phyloP scores from a whole-genome alignment of 441 rosid genomes.

The Gossypium schwendimanii region DNA sequence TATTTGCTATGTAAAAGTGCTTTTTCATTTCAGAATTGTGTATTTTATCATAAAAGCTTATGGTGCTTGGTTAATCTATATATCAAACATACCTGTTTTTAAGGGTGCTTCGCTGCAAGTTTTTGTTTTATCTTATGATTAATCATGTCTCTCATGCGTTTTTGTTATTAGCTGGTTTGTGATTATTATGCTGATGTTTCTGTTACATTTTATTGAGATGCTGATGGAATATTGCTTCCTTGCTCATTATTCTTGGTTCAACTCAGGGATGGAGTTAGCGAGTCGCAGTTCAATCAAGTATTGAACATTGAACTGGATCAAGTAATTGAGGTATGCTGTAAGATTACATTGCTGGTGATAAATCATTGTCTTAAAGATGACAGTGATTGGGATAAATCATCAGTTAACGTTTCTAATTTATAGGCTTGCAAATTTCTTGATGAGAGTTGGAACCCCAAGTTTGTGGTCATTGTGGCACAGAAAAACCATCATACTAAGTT shows the following conservation, averaged over 20 bases:
- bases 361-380: neutral
- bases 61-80: neutral
- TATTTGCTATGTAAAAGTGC: too few relatives aligned
- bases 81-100: neutral
- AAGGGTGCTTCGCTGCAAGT: neutral
- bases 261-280: constrained; percentile 66
- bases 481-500: constrained; percentile 64
- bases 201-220: constrained; percentile 4
- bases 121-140: neutral
- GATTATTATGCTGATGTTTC: neutral
- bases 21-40: too few relatives aligned
- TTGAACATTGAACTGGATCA: constrained; percentile 54
- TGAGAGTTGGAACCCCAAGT: constrained; percentile 44
- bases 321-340: constrained; percentile 44
- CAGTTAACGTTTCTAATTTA: neutral
- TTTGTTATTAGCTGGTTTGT: neutral
- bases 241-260: neutral
- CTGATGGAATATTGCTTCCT: neutral
- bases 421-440: constrained; percentile 65
- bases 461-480: constrained; percentile 48
- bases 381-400: neutral
- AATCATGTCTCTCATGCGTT: neutral
- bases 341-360: neutral
- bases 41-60: too few relatives aligned
- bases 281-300: constrained; percentile 60